Evolutionary conservation across 345 rosid genomes (phyloP), one percentile per base, ranked within the genome.

Genomic region (Populus nigra): DNA sequence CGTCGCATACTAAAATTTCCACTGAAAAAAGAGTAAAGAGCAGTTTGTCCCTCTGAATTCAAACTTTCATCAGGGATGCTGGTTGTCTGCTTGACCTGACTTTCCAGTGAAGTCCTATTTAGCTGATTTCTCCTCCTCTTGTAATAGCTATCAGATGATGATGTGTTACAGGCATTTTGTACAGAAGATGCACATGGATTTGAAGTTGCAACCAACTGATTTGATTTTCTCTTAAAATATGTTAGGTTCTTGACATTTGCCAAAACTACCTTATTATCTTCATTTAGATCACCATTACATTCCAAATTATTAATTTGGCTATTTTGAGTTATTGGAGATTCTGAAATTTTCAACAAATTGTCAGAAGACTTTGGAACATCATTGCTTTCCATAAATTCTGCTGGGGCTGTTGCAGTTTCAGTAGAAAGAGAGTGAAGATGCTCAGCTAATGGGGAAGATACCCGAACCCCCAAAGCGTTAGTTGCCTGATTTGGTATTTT

Each of bases 111-210:
- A 84, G 91, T 85, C 86, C 98, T 87, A 74, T 93, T 83, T 69
- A 92, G 90, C 93, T 96, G 98, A 81, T 93, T 91, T 84, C 86
- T 89, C 68, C 89, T 86, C 84, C 90, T 90, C 87, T 93, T 96
- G 78, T 86, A 93, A 85, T 93, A 93, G 78, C 91, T 84, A 85
- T 91, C 93, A 33, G 92, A 84, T 36, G 84, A 38, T 50, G 79
- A 63, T 68, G 63, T 86, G 79, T 71, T 85, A 76, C 82, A 74
- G 59, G 83, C 81, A 82, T 71, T 76, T 53, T 76, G 83, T 65
- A 76, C 76, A 36, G 88, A 74, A 47, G 73, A 69, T 17, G 55
- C 75, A 66, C 29, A 65, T n/a, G 65, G 75, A 85, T 83, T 87
- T 77, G 90, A 86, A 79, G 96, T 81, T 41, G 97, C 94, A 87